phyloP scores from a whole-genome alignment of 805 yeast genomes.

The Kurtzmaniella cleridarum region DNA sequence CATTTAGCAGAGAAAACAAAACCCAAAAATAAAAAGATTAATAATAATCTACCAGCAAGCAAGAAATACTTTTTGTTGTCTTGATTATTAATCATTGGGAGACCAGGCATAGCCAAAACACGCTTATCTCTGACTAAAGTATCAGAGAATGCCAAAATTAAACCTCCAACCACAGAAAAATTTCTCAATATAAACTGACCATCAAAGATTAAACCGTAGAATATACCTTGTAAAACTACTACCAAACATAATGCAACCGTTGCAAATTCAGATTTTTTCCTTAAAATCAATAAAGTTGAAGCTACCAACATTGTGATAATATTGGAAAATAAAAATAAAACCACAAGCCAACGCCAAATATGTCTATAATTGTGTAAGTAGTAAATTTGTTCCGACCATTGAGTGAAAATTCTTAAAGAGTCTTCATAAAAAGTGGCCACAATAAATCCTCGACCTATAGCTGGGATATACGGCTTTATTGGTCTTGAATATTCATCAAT shows the following conservation, averaged over 20 bases:
- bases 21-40: constrained; percentile 79
- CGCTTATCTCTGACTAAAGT: constrained; percentile 74
- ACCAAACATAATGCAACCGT: constrained; percentile 65
- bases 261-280: constrained; percentile 65
- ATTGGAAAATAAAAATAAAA: constrained; percentile 61
- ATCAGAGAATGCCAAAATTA: constrained; percentile 81
- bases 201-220: constrained; percentile 83
- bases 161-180: constrained; percentile 87
- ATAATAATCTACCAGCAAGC: constrained; percentile 81
- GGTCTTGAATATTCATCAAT: constrained; percentile 47
- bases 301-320: constrained; percentile 67
- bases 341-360: constrained; percentile 70
- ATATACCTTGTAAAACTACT: constrained; percentile 76
- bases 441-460: constrained; percentile 81
- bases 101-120: constrained; percentile 63
- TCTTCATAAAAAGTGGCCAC: constrained; percentile 95
- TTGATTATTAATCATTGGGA: constrained; percentile 66
- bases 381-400: constrained; percentile 88
- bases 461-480: constrained; percentile 73
- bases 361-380: constrained; percentile 77
- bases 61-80: constrained; percentile 77
- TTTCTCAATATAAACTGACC: constrained; percentile 79
- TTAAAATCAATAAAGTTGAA: constrained; percentile 63
- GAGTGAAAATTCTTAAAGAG: constrained; percentile 72
- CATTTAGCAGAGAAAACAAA: constrained; percentile 74